These are phyloP conservation scores for Candida gorgasii DNA, from an alignment of 805 yeast species.

Conservation along the genomic window DNA sequence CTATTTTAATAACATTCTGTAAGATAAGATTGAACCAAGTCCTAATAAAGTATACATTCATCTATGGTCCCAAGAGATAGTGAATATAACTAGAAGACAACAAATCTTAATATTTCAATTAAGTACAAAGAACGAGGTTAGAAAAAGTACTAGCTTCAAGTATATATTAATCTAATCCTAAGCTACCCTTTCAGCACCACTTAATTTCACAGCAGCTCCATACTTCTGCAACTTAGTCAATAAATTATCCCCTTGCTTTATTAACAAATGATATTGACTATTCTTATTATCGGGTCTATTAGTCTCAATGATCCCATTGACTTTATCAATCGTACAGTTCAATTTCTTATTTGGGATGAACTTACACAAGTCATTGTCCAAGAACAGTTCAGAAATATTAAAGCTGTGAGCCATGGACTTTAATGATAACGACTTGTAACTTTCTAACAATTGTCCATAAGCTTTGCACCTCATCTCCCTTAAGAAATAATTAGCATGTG, in stretches of 20 bases:
- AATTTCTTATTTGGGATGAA: slow-evolving; percentile 91
- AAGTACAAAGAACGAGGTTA: no score
- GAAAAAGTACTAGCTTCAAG: no score
- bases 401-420: slow-evolving; percentile 93
- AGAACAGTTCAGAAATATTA: slow-evolving; percentile 82
- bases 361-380: slow-evolving; percentile 84
- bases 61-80: no score
- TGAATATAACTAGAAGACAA: no score
- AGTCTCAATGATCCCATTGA: slow-evolving; percentile 92
- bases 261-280: slow-evolving; percentile 83
- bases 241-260: slow-evolving; percentile 89
- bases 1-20: no score
- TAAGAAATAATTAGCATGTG: slow-evolving; percentile 80
- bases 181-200: slow-evolving; percentile 77
- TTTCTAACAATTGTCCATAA: slow-evolving; percentile 89
- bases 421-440: slow-evolving; percentile 86
- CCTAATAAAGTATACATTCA: no score
- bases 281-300: slow-evolving; percentile 96
- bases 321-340: slow-evolving; percentile 94
- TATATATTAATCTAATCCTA: no score
- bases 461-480: slow-evolving; percentile 95
- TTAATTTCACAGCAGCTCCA: slow-evolving; percentile 93
- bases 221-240: slow-evolving; percentile 94
- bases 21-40: no score
- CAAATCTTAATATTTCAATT: no score